A percentile compares a stretch with the other conserved stretches of the same genome.
Evolutionary conservation across 1,284 basidiomycete genomes (phyloP).

Genomic region (Pseudozyma sp.): DNA sequence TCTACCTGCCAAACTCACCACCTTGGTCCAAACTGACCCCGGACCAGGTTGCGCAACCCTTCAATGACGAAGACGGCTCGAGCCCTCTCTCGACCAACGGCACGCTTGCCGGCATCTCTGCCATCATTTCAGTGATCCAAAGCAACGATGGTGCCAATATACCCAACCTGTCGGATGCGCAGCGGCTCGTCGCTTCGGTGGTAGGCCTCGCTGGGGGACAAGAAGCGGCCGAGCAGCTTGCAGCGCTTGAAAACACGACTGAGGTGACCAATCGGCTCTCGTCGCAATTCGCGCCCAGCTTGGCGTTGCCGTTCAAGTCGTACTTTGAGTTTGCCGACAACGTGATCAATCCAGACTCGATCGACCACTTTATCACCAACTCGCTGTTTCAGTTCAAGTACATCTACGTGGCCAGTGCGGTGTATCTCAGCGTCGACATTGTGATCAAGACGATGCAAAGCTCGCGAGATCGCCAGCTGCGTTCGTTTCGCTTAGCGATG

Average conservation of each 20-base stretch:
- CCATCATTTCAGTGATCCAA: constrained; percentile 38
- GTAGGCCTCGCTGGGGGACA: constrained; percentile 23
- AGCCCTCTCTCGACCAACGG: constrained; percentile 22
- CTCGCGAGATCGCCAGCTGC: constrained; percentile 6
- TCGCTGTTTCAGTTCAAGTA: constrained; percentile 47
- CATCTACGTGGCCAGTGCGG: constrained; percentile 39
- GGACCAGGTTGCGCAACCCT: constrained; percentile 1
- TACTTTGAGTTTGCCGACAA: constrained; percentile 37
- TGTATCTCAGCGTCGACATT: constrained; percentile 31
- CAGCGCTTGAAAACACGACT: constrained; percentile 9
- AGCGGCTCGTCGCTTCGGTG: constrained; percentile 22
- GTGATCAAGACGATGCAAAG: constrained; percentile 43
- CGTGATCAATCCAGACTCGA: constrained; percentile 35
- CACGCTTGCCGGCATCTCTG: constrained; percentile 14
- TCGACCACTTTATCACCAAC: constrained; percentile 19
- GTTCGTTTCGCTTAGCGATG: constrained; percentile 29
- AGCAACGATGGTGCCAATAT: constrained; percentile 39
- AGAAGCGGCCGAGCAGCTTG: constrained; percentile 5
- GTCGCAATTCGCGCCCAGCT: constrained; percentile 15
- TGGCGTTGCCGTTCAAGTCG: constrained; percentile 29
- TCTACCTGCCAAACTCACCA: constrained; percentile 27
- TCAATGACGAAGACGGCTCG: constrained; percentile 5
- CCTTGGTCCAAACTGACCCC: constrained; percentile 16
- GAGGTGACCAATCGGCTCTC: constrained; percentile 17
- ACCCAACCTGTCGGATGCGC: constrained; percentile 22